Evolutionary conservation across 176 grass and related monocot genomes (phyloP).

Genomic region (Lolium perenne): DNA sequence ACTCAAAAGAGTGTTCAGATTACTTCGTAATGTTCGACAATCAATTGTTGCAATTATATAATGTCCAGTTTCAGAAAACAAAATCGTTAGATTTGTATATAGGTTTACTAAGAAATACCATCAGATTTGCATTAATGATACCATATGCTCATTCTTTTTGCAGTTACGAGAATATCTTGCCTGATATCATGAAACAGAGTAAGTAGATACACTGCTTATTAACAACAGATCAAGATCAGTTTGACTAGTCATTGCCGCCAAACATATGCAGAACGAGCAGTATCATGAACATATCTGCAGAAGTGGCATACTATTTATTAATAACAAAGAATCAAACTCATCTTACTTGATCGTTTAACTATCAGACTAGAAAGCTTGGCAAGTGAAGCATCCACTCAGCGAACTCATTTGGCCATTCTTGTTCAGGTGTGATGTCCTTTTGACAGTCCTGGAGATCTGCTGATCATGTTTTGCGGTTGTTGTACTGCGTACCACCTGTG

Average conservation of each 20-base stretch:
- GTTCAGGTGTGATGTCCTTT: constrained; percentile 48
- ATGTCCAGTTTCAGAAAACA: background rate
- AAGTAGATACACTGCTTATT: constrained; percentile 9
- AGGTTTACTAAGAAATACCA: background rate
- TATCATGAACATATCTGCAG: constrained; percentile 4
- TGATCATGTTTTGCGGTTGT: constrained; percentile 48
- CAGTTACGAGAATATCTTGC: background rate
- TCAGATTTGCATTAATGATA: background rate
- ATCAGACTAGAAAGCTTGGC: constrained; percentile 67
- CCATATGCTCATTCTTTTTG: background rate
- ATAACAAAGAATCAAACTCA: constrained; percentile 22
- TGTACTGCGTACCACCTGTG: constrained; percentile 56
- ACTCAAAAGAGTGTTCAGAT: no score
- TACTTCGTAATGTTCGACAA: no score
- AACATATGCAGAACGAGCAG: constrained; percentile 20
- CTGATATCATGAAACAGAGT: constrained; percentile 8
- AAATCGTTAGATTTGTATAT: background rate
- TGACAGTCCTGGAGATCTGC: constrained; percentile 53
- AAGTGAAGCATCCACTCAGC: constrained; percentile 78
- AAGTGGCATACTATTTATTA: constrained; percentile 8
- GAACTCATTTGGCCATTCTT: constrained; percentile 69
- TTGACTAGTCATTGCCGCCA: background rate
- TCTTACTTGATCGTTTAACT: constrained; percentile 38
- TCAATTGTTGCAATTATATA: background rate
- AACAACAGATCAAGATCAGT: constrained; percentile 18